Evolutionary conservation across 2,329 filamentous ascomycete genomes (phyloP).

Genomic region (Fusarium xyrophilum): DNA sequence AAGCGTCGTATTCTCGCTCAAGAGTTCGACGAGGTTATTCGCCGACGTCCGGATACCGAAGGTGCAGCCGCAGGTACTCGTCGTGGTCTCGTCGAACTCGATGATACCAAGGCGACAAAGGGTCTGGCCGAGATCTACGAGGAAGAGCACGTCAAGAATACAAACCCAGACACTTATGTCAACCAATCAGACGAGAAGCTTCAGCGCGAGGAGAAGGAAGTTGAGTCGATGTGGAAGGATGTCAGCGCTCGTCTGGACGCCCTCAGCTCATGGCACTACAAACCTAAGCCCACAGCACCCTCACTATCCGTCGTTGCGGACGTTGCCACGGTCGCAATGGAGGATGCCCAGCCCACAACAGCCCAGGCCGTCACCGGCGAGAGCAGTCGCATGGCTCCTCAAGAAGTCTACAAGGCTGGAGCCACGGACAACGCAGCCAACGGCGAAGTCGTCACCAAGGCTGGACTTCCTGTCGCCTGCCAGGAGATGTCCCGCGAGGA

Average conservation of each 20-base stretch:
- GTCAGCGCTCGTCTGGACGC: slow-evolving; percentile 83
- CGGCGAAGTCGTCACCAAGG: slow-evolving; percentile 79
- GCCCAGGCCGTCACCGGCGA: slow-evolving; percentile 74
- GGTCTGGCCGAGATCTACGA: slow-evolving; percentile 93
- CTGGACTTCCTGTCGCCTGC: slow-evolving; percentile 76
- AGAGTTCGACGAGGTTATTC: slow-evolving; percentile 91
- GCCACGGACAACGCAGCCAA: slow-evolving; percentile 65
- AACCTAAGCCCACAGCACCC: slow-evolving; percentile 83
- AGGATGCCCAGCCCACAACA: slow-evolving; percentile 89
- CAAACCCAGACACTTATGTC: slow-evolving; percentile 79
- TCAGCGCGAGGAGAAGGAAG: slow-evolving; percentile 81
- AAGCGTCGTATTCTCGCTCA: slow-evolving; percentile 89
- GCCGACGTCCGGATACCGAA: slow-evolving; percentile 77
- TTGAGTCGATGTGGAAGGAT: slow-evolving; percentile 82
- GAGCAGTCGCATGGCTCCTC: slow-evolving; percentile 83
- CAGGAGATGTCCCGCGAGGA: slow-evolving; percentile 91
- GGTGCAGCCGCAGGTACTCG: slow-evolving; percentile 66
- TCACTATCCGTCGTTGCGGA: slow-evolving; percentile 86
- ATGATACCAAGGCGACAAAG: slow-evolving; percentile 87
- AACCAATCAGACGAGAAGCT: slow-evolving; percentile 84
- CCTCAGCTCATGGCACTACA: slow-evolving; percentile 93
- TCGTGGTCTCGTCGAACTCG: slow-evolving; percentile 78
- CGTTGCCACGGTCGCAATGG: slow-evolving; percentile 90
- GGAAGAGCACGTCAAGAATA: slow-evolving; percentile 81
- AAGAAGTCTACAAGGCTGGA: slow-evolving; percentile 90